Conservation (phyloP, 352 stramenopile species). For the Elongisporangium senticosum region DNA sequence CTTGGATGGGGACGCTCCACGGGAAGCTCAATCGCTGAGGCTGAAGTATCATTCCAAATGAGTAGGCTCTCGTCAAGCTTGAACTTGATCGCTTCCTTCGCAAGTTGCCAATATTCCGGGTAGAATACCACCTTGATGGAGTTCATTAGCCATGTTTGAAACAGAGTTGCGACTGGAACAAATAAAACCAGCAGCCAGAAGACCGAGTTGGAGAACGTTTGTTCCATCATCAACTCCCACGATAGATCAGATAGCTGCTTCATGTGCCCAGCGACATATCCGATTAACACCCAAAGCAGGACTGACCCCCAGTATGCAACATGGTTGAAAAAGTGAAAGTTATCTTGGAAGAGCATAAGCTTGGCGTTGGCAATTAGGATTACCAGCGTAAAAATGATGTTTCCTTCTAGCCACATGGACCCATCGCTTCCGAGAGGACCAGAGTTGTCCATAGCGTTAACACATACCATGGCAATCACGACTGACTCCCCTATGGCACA, state of each 20-base stretch:
- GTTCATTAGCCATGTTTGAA: slow-evolving; percentile 44
- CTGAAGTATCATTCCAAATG: slow-evolving; percentile 61
- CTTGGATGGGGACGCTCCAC: slow-evolving; percentile 12
- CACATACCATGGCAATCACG: slow-evolving; percentile 53
- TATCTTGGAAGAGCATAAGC: slow-evolving; percentile 77
- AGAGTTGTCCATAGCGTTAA: slow-evolving; percentile 34
- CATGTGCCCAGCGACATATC: slow-evolving; percentile 46
- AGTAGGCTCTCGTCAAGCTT: slow-evolving; percentile 46
- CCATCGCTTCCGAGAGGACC: slow-evolving; percentile 29
- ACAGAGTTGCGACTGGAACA: slow-evolving; percentile 44
- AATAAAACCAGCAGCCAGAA: slow-evolving; percentile 66
- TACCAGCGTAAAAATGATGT: slow-evolving; percentile 77
- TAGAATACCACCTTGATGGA: slow-evolving; percentile 52
- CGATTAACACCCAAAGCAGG: slow-evolving; percentile 54
- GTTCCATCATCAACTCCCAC: slow-evolving; percentile 68
- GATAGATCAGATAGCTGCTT: slow-evolving; percentile 56
- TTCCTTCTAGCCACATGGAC: slow-evolving; percentile 75
- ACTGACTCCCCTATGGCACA: slow-evolving; percentile 71
- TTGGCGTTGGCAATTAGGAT: slow-evolving; percentile 73
- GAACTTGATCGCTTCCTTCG: slow-evolving; percentile 72
- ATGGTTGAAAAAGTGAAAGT: slow-evolving; percentile 65
- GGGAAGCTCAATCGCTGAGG: slow-evolving; percentile 41
- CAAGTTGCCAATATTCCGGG: slow-evolving; percentile 75
- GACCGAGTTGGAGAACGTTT: slow-evolving; percentile 37
- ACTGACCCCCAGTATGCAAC: slow-evolving; percentile 58